Base-by-base conservation (phyloP, 768 basidiomycete species). In the Pleurotus ostreatus region DNA sequence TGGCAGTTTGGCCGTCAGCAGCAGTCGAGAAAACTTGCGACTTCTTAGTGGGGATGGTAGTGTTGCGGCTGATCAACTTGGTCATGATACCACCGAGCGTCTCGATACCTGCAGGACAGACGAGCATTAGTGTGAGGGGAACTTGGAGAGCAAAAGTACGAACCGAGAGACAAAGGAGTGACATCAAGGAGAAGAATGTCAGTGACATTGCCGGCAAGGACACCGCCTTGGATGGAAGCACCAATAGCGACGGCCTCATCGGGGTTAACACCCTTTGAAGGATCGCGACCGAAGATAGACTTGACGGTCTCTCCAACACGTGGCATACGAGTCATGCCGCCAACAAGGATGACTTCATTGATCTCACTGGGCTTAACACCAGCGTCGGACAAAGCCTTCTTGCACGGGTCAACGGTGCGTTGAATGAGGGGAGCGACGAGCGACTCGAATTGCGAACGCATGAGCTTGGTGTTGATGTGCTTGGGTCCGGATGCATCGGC, bases 71-170 rank as follows among this genome's bases (percentile, higher is more conserved):
- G 75, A 99, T 99, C 44, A 99, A 84, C 74, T 98, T 96, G 62
- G 96, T 98, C 93, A 99, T 98, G 74, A 99, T 98, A 67, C 97
- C 97, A 62, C 97, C 95, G 60, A 98, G 92, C 9, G 96, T 98
- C 76, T 97, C 94, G 55, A 94, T 94, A 77, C 85, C 85, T 78
- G 30, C 11, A 34, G 47, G 57, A n/a, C 3, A 49, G 16, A 52
- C 46, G 52, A 34, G 8, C 11, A 11, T 34, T 30, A 30, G 3
- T 11, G 30, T 11, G 30, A 3, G 3, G 30, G 30, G 11, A 0
- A 34, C 9, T 18, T 13, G 46, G 12, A 49, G 2, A 18, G 18
- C 52, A 8, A 13, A 55, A 49, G 37, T 54, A 77, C 74, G n/a
- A 75, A 85, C 92, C 92, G 62, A 99, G 90, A 1, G 96, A 99